A percentile compares a stretch with the other conserved stretches of the same genome.
Evolutionary conservation across 331 rosid genomes (phyloP).

Genomic region (Acacia pycnantha): DNA sequence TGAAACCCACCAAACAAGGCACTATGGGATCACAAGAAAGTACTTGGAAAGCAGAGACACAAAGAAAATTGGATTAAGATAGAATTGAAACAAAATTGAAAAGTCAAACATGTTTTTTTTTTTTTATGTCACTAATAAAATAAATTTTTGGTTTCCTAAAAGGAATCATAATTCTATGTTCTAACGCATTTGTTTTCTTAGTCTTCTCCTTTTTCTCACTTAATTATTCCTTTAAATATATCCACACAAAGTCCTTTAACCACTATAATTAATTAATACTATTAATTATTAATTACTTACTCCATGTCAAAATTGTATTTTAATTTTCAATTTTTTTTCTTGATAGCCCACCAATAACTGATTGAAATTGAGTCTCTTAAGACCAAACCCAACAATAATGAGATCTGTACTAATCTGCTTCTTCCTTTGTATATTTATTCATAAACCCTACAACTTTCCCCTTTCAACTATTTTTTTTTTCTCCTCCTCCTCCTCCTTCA

Average conservation of each 20-base stretch:
- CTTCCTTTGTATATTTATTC: background rate
- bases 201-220: background rate
- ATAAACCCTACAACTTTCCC: conserved; percentile 28
- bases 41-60: conserved; percentile 11
- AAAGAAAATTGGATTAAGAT: conserved; percentile 19
- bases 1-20: conserved; percentile 21
- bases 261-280: background rate
- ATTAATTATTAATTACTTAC: background rate
- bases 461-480: conserved; percentile 24
- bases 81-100: conserved; percentile 20
- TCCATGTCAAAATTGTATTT: conserved; percentile 11
- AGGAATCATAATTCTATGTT: conserved; percentile 42
- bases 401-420: conserved; percentile 22
- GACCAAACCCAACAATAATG: conserved; percentile 16
- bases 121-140: conserved; percentile 34
- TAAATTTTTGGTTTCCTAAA: conserved; percentile 50
- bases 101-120: conserved; percentile 40
- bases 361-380: background rate
- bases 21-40: conserved; percentile 22
- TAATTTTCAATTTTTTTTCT: background rate
- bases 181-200: conserved; percentile 49
- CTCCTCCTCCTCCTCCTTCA: background rate
- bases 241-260: conserved; percentile 23
- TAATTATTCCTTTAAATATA: conserved; percentile 27
- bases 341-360: conserved; percentile 2